Conservation (phyloP, 179 eudicot genomes). For the Beta corolliflora region DNA sequence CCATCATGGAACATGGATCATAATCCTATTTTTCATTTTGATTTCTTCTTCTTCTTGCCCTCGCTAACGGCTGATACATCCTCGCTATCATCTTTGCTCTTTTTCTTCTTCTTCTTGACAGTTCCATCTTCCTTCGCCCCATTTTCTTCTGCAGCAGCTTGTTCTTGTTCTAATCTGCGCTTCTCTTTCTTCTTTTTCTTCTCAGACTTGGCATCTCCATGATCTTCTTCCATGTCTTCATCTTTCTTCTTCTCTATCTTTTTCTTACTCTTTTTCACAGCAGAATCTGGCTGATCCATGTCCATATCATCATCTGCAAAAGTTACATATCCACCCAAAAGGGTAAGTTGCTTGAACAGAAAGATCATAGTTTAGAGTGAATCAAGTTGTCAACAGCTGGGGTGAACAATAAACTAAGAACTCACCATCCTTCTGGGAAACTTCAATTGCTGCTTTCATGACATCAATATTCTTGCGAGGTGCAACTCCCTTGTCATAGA, state of each 20-base stretch:
- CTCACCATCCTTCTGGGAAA: slow-evolving; percentile 49
- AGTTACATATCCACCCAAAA: not conserved
- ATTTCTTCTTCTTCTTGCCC: slow-evolving; percentile 41
- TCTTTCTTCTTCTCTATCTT: slow-evolving; percentile 38
- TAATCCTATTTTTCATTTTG: slow-evolving; percentile 19
- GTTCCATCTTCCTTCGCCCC: slow-evolving; percentile 37
- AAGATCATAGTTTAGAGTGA: too few species aligned
- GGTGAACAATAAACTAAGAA: not conserved
- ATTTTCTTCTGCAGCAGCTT: slow-evolving; percentile 5
- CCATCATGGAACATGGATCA: not conserved
- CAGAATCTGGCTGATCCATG: slow-evolving; percentile 37
- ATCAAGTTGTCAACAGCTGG: not conserved
- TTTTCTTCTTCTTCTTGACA: slow-evolving; percentile 63
- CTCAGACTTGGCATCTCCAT: slow-evolving; percentile 49
- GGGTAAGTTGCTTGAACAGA: not conserved
- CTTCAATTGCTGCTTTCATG: slow-evolving; percentile 85
- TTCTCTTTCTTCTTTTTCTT: slow-evolving; percentile 80
- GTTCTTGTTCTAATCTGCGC: slow-evolving; percentile 49
- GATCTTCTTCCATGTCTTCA: slow-evolving; percentile 32
- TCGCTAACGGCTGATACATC: slow-evolving; percentile 29
- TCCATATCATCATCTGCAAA: slow-evolving; percentile 18
- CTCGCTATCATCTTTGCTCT: slow-evolving; percentile 47
- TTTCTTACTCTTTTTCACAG: slow-evolving; percentile 70
- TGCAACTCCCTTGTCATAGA: slow-evolving; percentile 98
- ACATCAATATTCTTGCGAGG: slow-evolving; percentile 93